Base-by-base conservation (phyloP, 225 moss, liverwort and hornwort species). In the Physcomitrium patens region DNA sequence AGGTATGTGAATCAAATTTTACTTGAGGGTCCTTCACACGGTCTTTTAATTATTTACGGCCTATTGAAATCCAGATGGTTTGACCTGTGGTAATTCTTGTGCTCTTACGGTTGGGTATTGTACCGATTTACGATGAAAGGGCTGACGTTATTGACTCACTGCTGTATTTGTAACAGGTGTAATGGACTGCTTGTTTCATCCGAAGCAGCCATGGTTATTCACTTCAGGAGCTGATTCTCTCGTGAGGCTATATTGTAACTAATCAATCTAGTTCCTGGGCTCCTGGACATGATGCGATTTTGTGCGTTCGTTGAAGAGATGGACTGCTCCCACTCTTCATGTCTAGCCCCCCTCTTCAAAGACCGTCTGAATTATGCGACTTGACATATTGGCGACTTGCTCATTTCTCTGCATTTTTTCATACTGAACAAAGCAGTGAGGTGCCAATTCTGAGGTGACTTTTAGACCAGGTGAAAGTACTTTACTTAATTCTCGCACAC, bases 121-220 rank as follows among this genome's bases (percentile, higher is more conserved):
- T 9, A 19, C 24, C 60, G 42, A 8, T 69, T n/a, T 65, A 9
- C 12, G 3, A 0, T 12, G 23, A n/a, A 50, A 12, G 10, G 18
- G 10, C 61, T 54, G n/a, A 75, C 14, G 0, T 60, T n/a, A 46
- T 71, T 22, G 24, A n/a, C 47, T 67, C 3, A 55, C 12, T 71
- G 42, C 26, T 68, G n/a, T 69, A 28, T 51, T 75, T 60, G 67
- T 11, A 16, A 69, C 91, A 96, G 96, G 94, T 83, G 87, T 95
- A 47, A 79, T 93, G 75, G 93, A 91, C 71, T 94, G 94, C 69
- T 56, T 80, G 47, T 99, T 99, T 68, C 97, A 99, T 85, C 93
- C 97, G 0, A 91, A 74, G 74, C 90, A 99, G 74, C 95, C 97
- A 20, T 99, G 97, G 97, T 71, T 99, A 52, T 94, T 99, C 72